Base-by-base conservation (phyloP, 495 filamentous ascomycete genomes). In the Sphaerosporella brunnea region DNA sequence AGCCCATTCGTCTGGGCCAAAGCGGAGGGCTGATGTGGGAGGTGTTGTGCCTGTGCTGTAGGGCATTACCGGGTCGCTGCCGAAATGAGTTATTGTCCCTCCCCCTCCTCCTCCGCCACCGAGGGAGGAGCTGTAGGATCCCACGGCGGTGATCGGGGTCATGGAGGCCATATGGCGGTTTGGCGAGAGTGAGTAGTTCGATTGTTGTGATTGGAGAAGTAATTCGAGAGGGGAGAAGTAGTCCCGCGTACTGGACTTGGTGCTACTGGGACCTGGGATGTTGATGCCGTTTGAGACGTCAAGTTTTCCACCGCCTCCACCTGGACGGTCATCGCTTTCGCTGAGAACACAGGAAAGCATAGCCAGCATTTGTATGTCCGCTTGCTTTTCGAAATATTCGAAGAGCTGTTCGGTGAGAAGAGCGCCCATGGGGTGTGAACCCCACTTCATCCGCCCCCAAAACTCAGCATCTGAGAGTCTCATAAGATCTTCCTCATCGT, bases 291-390 rank as follows among this genome's bases (percentile, higher is more conserved):
- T 47, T 21, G 24, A n/a, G 9, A 44, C 15, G 18, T 23, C 18
- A 21, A 24, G 25, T 35, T 4, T 19, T 2, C 54, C 45, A 23
- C 51, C 62, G 11, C 53, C 44, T 3, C 54, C 53, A 5, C 52
- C 60, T 37, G 56, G 49, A 24, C 53, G 57, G 9, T 56, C 61
- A 32, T 65, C 64, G 8, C 62, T 62, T 48, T 92, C 82, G 41
- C 75, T 75, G 47, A 95, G 79, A 36, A 93, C 77, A 59, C 86
- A 93, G 1, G 86, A 80, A 10, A 95, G 71, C 87, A 94, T 93
- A 26, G 85, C 88, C 15, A 94, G 68, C 87, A 93, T 94, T 61
- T 95, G 87, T 2, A 88, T 66, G 59, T 95, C 85, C 1, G 77
- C 84, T 23, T 78, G 67, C 30, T 66, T 71, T 59, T 93, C 84